phyloP scores from a whole-genome alignment of 306 rosid species.

The Geum urbanum region DNA sequence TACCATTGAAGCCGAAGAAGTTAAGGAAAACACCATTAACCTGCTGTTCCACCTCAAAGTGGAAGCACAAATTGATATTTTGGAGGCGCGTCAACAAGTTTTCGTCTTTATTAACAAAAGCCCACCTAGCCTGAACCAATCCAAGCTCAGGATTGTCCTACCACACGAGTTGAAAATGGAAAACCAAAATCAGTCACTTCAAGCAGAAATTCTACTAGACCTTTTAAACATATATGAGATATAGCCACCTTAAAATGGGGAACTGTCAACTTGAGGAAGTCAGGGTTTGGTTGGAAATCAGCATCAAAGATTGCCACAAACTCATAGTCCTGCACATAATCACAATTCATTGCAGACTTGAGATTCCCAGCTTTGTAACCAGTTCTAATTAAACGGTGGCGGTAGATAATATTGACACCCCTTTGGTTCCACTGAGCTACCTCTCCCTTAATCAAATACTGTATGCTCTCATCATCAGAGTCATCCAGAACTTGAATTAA shows the following conservation, averaged over 20 bases:
- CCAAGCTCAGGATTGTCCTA: constrained; percentile 65
- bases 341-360: constrained; percentile 76
- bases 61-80: constrained; percentile 66
- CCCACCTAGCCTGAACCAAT: constrained; percentile 78
- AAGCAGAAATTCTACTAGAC: constrained; percentile 7
- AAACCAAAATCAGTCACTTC: constrained; percentile 18
- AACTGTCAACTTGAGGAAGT: constrained; percentile 58
- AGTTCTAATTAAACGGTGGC: constrained; percentile 58
- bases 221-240: background rate
- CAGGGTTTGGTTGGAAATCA: constrained; percentile 66
- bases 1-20: constrained; percentile 76
- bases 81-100: constrained; percentile 68
- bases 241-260: constrained; percentile 63
- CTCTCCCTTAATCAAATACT: constrained; percentile 60
- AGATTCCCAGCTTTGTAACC: constrained; percentile 82
- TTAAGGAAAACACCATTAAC: constrained; percentile 68
- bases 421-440: constrained; percentile 59
- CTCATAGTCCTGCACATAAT: constrained; percentile 57
- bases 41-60: constrained; percentile 82
- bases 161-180: constrained; percentile 7
- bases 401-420: constrained; percentile 57
- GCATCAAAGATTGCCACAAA: constrained; percentile 75
- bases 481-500: constrained; percentile 70
- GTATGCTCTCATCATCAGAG: constrained; percentile 64
- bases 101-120: constrained; percentile 70